Base-by-base conservation (phyloP, 768 basidiomycete species). In the Suillus sp. region DNA sequence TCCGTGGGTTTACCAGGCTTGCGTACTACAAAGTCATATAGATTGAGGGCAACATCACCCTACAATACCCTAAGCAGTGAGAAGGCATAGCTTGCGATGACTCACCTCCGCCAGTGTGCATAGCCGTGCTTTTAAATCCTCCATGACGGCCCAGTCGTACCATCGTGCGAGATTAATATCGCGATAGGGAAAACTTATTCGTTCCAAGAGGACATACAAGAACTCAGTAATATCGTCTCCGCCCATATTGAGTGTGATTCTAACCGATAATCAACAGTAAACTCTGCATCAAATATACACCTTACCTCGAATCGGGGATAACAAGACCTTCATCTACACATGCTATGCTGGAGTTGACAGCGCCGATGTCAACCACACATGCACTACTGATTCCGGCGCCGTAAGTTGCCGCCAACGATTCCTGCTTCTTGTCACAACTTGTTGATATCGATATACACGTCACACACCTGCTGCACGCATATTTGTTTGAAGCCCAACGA, bases 221-320 rank as follows among this genome's bases (percentile, higher is more conserved):
- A 96, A 93, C 65, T 92, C 88, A 3, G 96, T 97, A 71, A 99
- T 90, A 76, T 97, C 97, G 74, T 99, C 92, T 16, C 96, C 95
- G 22, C 95, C 97, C 76, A 93, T 91, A 69, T 88, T 89, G 54
- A 99, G 81, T 30, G 84, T 81, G 80, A 96, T 88, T 66, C 96
- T 87, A 64, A 47, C 45, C 34, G 11, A 51, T 53, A 20, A 60
- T 66, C 43, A 63, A 63, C 64, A 65, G 58, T 20, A 37, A 58
- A 43, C 27, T 4, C 8, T 34, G 22, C 25, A 56, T 16, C 60
- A 65, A 20, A n/a, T n/a, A 40, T 66, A 42, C 55, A 59, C 32
- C 78, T 50, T 69, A 93, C 95, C 96, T 85, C 2, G 95, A 94
- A 68, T 99, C 97, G 5, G 89, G 72, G 34, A 95, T 78, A 25